A percentile compares a stretch with the other conserved stretches of the same genome.
phyloP scores from a whole-genome alignment of 2,329 filamentous ascomycete species.

The Fusarium annulatum region DNA sequence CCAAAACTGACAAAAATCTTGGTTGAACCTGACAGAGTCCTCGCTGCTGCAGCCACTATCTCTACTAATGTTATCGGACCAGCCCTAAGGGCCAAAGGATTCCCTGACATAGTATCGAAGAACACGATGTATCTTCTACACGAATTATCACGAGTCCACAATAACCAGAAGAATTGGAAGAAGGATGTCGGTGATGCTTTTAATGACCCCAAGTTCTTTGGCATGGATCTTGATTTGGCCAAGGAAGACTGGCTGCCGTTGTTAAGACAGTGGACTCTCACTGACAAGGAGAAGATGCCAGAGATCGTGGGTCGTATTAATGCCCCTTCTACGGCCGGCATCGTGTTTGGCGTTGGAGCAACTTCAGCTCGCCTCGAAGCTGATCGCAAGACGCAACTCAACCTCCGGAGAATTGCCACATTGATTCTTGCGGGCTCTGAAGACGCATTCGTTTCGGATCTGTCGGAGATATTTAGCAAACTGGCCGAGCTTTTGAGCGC shows the following conservation, averaged over 20 bases:
- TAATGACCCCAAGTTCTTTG: conserved; percentile 88
- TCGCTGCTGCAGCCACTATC: conserved; percentile 81
- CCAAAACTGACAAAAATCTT: conserved; percentile 85
- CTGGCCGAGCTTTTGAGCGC: conserved; percentile 87
- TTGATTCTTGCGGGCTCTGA: conserved; percentile 80
- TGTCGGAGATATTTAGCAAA: conserved; percentile 81
- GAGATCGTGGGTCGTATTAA: conserved; percentile 84
- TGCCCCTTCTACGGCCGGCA: conserved; percentile 89
- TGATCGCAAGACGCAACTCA: conserved; percentile 91
- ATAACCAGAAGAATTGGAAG: conserved; percentile 89
- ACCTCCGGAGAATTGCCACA: conserved; percentile 82
- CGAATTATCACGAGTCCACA: conserved; percentile 80
- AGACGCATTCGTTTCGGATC: conserved; percentile 83
- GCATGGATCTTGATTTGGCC: conserved; percentile 72
- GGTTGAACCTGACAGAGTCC: conserved; percentile 85
- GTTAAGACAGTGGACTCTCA: conserved; percentile 83
- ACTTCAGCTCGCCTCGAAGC: conserved; percentile 94
- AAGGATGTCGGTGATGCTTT: conserved; percentile 93
- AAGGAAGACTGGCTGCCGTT: conserved; percentile 83
- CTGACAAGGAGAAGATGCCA: conserved; percentile 87
- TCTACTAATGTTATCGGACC: conserved; percentile 86
- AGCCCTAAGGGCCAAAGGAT: conserved; percentile 83
- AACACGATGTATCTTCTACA: conserved; percentile 78
- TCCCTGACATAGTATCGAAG: conserved; percentile 84
- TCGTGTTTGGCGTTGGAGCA: conserved; percentile 98